Percentiles rank a stretch among this genome's conserved stretches.
These are phyloP conservation scores for Diplodia intermedia DNA, from an alignment of 2,329 filamentous ascomycete genomes.

Conservation along the genomic window DNA sequence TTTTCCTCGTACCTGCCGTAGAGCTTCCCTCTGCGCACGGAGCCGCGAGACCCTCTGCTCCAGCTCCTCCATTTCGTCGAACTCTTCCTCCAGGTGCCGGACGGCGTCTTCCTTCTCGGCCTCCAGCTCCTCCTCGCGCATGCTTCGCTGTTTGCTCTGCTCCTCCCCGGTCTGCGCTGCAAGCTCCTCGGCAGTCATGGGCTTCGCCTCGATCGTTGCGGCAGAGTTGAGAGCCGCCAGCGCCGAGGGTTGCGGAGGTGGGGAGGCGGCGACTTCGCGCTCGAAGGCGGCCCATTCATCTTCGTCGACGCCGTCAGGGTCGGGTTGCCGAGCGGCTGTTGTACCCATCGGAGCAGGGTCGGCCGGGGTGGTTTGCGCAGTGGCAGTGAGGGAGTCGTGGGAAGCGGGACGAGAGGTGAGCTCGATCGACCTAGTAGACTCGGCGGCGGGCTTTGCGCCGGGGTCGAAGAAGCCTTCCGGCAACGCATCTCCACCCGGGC, in stretches of 20 bases:
- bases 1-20: constrained; percentile 42
- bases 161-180: constrained; percentile 55
- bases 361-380: constrained; percentile 13
- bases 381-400: constrained; percentile 14
- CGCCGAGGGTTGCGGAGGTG: constrained; percentile 38
- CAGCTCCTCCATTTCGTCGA: constrained; percentile 58
- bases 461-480: constrained; percentile 48
- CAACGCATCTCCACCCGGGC: constrained; percentile 35
- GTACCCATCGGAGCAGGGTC: constrained; percentile 27
- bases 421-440: constrained; percentile 27
- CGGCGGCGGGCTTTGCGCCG: constrained; percentile 33
- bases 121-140: constrained; percentile 54
- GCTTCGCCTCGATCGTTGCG: constrained; percentile 55
- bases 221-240: constrained; percentile 40
- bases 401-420: constrained; percentile 22
- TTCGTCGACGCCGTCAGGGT: constrained; percentile 50
- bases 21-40: constrained; percentile 54
- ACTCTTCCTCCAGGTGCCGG: constrained; percentile 55
- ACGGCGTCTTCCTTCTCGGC: constrained; percentile 58
- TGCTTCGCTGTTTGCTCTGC: constrained; percentile 50
- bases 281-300: constrained; percentile 89
- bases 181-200: constrained; percentile 55
- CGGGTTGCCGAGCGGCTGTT: constrained; percentile 33
- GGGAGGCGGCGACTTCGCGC: constrained; percentile 70
- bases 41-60: constrained; percentile 55